A percentile compares a stretch with the other conserved stretches of the same genome.
Conservation (phyloP, 1,284 basidiomycete species). For the Leucoagaricus sp. region DNA sequence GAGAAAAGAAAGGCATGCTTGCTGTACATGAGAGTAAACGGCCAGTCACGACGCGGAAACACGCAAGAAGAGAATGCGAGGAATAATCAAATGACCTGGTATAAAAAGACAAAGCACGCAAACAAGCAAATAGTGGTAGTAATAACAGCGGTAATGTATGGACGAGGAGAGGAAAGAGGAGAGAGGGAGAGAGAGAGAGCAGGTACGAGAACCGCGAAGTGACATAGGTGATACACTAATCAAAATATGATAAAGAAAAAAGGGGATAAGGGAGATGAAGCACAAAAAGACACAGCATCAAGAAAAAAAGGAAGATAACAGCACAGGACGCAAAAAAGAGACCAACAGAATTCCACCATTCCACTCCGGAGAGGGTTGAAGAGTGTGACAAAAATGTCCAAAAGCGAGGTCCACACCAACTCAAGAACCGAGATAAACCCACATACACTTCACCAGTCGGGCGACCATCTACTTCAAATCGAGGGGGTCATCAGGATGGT, state of each 20-base stretch:
- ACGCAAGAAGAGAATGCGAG: neutral
- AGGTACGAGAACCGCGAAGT: neutral
- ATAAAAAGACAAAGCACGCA: constrained; percentile 10
- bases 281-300: neutral
- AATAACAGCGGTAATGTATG: constrained; percentile 7
- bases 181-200: neutral
- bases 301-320: constrained; percentile 3
- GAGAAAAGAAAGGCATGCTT: neutral
- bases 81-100: constrained; percentile 6
- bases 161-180: constrained; percentile 1
- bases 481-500: constrained; percentile 42
- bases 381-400: constrained; percentile 22
- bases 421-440: neutral
- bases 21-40: constrained; percentile 2
- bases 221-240: constrained; percentile 13
- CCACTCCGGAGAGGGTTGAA: constrained; percentile 1
- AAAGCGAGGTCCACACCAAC: neutral
- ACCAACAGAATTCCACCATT: constrained; percentile 15
- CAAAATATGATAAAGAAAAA: constrained; percentile 15
- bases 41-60: constrained; percentile 7
- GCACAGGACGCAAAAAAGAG: constrained; percentile 2
- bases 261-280: neutral
- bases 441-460: constrained; percentile 17
- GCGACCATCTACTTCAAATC: constrained; percentile 17
- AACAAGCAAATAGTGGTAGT: constrained; percentile 2